Conservation (phyloP, 1,139 yeast species). For the Yamadazyma taylorii region DNA sequence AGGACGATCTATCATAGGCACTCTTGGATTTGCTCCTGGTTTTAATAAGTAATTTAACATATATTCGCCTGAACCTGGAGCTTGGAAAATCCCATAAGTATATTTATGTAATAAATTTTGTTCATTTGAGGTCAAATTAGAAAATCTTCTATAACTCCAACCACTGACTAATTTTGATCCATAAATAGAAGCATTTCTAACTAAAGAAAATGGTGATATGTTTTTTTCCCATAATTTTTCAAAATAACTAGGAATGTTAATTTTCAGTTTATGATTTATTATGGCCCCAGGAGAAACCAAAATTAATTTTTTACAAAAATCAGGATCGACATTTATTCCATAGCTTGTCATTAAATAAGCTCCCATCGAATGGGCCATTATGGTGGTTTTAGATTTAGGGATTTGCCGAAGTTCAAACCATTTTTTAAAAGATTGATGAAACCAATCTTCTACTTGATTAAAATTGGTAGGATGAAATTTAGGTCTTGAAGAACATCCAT, state of each 20-base stretch:
- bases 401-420: slow-evolving; percentile 43
- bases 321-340: slow-evolving; percentile 42
- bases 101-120: slow-evolving; percentile 56
- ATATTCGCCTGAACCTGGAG: slow-evolving; percentile 75
- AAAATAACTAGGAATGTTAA: slow-evolving; percentile 62
- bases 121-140: slow-evolving; percentile 44
- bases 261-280: slow-evolving; percentile 41
- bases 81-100: slow-evolving; percentile 68
- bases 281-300: slow-evolving; percentile 71
- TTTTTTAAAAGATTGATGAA: slow-evolving; percentile 47
- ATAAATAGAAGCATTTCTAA: slow-evolving; percentile 60
- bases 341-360: slow-evolving; percentile 54
- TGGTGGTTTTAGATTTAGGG: slow-evolving; percentile 34
- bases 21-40: slow-evolving; percentile 75
- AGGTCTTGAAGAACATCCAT: slow-evolving; percentile 73
- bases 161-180: slow-evolving; percentile 75
- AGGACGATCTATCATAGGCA: slow-evolving; percentile 54
- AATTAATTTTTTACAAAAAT: slow-evolving; percentile 46
- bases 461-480: slow-evolving; percentile 26
- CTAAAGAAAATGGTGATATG: slow-evolving; percentile 67
- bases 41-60: slow-evolving; percentile 65
- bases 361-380: slow-evolving; percentile 66
- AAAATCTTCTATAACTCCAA: slow-evolving; percentile 72
- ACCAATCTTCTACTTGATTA: slow-evolving; percentile 49
- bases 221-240: slow-evolving; percentile 66